Percentiles rank a stretch among this genome's conserved stretches.
Evolutionary conservation across 2,329 filamentous ascomycete genomes (phyloP).

Genomic region (Ascochyta pisi): DNA sequence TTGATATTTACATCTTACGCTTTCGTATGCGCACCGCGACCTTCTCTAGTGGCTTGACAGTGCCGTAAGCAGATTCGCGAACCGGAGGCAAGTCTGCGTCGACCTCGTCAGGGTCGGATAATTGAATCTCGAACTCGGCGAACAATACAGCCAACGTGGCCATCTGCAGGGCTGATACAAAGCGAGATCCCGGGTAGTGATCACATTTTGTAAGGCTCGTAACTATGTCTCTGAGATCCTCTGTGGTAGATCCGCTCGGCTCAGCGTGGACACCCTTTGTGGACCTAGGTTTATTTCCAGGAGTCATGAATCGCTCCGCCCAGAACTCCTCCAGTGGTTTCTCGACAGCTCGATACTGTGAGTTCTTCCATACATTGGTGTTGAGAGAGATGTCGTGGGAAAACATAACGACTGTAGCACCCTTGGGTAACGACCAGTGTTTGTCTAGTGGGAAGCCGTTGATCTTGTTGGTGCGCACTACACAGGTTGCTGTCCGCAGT

Average conservation of each 20-base stretch:
- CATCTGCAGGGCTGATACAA: conserved; percentile 27
- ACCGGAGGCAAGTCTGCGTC: conserved; percentile 28
- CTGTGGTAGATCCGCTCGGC: neutral
- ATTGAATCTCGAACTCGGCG: conserved; percentile 35
- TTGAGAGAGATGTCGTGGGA: conserved; percentile 37
- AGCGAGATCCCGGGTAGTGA: conserved; percentile 18
- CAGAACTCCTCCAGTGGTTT: conserved; percentile 37
- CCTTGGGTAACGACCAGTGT: conserved; percentile 29
- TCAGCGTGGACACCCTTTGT: neutral
- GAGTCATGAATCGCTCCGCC: conserved; percentile 34
- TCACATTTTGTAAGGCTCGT: conserved; percentile 28
- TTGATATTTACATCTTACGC: conserved; percentile 10
- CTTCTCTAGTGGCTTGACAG: conserved; percentile 26
- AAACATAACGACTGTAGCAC: conserved; percentile 25
- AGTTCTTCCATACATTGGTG: conserved; percentile 29
- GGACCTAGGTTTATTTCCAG: conserved; percentile 6
- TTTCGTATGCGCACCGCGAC: conserved; percentile 37
- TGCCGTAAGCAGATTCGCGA: conserved; percentile 28
- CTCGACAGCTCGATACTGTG: conserved; percentile 22
- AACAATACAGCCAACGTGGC: conserved; percentile 34
- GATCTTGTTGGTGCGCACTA: conserved; percentile 16
- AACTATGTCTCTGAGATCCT: conserved; percentile 17
- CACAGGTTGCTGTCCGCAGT: conserved; percentile 25
- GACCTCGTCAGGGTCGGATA: conserved; percentile 30
- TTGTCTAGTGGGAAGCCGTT: conserved; percentile 29